A percentile compares a stretch with the other conserved stretches of the same genome.
Conservation (phyloP, 2,329 filamentous ascomycete species). For the Colletotrichum sp. region DNA sequence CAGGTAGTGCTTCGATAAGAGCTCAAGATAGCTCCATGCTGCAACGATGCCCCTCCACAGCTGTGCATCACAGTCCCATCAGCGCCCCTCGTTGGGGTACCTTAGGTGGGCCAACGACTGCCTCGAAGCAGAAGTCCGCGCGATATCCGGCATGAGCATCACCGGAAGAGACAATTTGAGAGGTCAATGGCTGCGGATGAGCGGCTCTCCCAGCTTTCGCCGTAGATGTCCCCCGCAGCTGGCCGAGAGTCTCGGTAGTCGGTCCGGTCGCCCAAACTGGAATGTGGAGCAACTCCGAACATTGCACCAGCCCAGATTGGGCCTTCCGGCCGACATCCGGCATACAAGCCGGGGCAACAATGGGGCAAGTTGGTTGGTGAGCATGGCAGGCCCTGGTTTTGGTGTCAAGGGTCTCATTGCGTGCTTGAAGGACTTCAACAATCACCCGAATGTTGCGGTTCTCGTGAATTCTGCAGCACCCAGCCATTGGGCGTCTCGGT, state of each 20-base stretch:
- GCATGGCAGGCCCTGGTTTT: neutral
- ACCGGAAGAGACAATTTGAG: neutral
- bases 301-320: neutral
- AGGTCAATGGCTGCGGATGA: neutral
- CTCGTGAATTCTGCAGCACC: neutral
- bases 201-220: neutral
- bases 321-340: conserved; percentile 10
- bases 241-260: neutral
- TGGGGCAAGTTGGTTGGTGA: neutral
- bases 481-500: neutral
- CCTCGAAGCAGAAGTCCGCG: neutral
- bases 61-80: neutral
- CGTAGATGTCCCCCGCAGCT: neutral
- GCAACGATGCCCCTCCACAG: neutral
- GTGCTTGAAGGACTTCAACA: neutral
- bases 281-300: neutral
- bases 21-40: neutral
- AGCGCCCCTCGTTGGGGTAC: neutral
- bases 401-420: neutral
- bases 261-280: neutral
- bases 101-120: no score
- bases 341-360: neutral
- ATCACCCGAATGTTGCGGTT: neutral
- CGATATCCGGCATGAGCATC: neutral
- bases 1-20: neutral